A percentile compares a stretch with the other conserved stretches of the same genome.
Evolutionary conservation across 83 land plant species (phyloP).

Genomic region (Larix sibirica): DNA sequence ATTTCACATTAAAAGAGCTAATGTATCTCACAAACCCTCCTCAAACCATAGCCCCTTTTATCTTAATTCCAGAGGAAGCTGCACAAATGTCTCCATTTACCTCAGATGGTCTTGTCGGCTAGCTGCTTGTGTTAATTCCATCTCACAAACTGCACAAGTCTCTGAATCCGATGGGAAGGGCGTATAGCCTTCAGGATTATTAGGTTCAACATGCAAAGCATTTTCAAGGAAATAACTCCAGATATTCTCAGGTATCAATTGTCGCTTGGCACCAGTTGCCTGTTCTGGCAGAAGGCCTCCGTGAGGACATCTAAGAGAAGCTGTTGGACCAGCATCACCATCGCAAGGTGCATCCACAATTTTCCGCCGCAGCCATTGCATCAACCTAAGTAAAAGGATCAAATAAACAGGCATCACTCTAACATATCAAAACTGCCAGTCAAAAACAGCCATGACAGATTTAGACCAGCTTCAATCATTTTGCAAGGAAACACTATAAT

Average conservation of each 20-base stretch:
- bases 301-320: slow-evolving; percentile 75
- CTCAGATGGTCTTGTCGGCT: slow-evolving; percentile 63
- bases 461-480: no score
- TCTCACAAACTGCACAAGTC: slow-evolving; percentile 62
- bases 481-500: no score
- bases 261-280: slow-evolving; percentile 87
- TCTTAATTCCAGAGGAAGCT: background rate
- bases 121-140: slow-evolving; percentile 58
- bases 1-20: background rate
- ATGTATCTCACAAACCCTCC: no score
- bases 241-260: slow-evolving; percentile 69
- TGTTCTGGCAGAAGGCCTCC: slow-evolving; percentile 82
- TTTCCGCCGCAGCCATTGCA: slow-evolving; percentile 88
- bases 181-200: slow-evolving; percentile 43
- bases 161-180: slow-evolving; percentile 57
- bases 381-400: slow-evolving; percentile 52
- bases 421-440: background rate
- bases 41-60: background rate
- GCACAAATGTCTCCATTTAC: slow-evolving; percentile 24
- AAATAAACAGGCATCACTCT: background rate
- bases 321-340: slow-evolving; percentile 92
- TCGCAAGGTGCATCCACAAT: slow-evolving; percentile 77
- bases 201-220: slow-evolving; percentile 49
- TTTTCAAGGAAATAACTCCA: slow-evolving; percentile 76
- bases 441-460: background rate